Base-by-base conservation (phyloP, 768 basidiomycete genomes). In the Lactifluus pinguis region DNA sequence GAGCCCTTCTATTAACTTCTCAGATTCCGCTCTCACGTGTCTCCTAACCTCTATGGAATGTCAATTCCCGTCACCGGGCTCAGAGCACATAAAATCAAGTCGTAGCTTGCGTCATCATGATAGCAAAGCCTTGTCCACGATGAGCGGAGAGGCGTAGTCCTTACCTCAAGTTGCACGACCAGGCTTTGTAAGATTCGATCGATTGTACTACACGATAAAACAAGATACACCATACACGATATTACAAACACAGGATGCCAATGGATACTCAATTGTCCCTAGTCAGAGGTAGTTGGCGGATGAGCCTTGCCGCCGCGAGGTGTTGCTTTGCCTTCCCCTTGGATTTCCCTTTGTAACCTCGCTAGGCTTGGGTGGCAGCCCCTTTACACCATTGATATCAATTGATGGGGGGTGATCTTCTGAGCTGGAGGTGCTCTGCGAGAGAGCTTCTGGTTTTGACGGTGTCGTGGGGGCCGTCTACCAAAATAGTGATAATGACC, bases 391-490 rank as follows among this genome's bases (percentile, higher is more conserved):
- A 9, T 9, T 0, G 1, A 1, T 9, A 8, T 58, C 49, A 5
- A 6, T 53, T 2, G 52, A 53, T 0, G 61, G 61, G 2, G 52
- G 61, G 32, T 53, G 32, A 2, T 4, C 21, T 10, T 53, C 55
- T 1, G 61, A 62, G 1, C 47, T 49, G 4, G 61, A 62, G 0
- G 38, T 6, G 17, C 51, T 57, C 21, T 62, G 51, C 13, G 61
- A 62, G 3, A 62, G 39, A 0, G 52, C 56, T 6, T 30, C 61
- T 3, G 52, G 21, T 10, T 62, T 62, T 0, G 14, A 58, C 6
- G 56, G 61, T 11, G 56, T 62, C 3, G 52, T n/a, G 3, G 61
- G 61, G 4, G 32, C 61, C 13, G 61, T 62, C 61, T 57, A 36
- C n/a, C 19, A 17, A 19, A n/a, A 11, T n/a, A 4, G 49, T 34